Conservation (phyloP, 176 grass and related monocot species). For the Oryza nivara region DNA sequence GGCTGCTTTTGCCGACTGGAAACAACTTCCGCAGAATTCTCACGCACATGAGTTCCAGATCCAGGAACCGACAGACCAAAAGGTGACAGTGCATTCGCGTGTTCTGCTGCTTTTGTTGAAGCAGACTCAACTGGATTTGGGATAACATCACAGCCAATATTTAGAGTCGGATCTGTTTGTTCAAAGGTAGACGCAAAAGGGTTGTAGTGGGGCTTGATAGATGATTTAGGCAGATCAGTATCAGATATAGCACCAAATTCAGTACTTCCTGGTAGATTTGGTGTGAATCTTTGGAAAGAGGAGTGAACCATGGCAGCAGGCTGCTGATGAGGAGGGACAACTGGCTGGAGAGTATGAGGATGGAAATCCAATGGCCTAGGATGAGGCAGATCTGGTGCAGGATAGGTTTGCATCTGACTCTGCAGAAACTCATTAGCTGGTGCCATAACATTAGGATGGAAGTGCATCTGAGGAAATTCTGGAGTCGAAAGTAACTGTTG, state of each 20-base stretch:
- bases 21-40: constrained; percentile 53
- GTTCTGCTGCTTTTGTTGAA: constrained; percentile 51
- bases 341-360: constrained; percentile 41
- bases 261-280: constrained; percentile 54
- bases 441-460: constrained; percentile 53
- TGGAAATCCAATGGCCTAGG: constrained; percentile 46
- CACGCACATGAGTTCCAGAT: constrained; percentile 46
- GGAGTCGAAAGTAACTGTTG: constrained; percentile 37
- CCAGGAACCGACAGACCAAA: constrained; percentile 55
- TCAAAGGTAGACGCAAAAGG: constrained; percentile 99
- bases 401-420: constrained; percentile 48
- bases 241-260: constrained; percentile 54
- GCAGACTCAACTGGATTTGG: constrained; percentile 48
- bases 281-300: constrained; percentile 51
- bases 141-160: constrained; percentile 45
- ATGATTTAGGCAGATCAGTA: constrained; percentile 57
- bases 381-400: constrained; percentile 43
- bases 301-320: constrained; percentile 47
- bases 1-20: constrained; percentile 47
- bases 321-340: constrained; percentile 49
- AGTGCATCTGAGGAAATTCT: constrained; percentile 44
- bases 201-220: constrained; percentile 87
- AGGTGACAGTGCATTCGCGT: constrained; percentile 33
- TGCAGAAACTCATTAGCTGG: constrained; percentile 52
- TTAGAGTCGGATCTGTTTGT: constrained; percentile 53